Evolutionary conservation across 768 basidiomycete species (phyloP), one percentile per base, ranked within the genome.

Genomic region (Lanmaoa rubissima): DNA sequence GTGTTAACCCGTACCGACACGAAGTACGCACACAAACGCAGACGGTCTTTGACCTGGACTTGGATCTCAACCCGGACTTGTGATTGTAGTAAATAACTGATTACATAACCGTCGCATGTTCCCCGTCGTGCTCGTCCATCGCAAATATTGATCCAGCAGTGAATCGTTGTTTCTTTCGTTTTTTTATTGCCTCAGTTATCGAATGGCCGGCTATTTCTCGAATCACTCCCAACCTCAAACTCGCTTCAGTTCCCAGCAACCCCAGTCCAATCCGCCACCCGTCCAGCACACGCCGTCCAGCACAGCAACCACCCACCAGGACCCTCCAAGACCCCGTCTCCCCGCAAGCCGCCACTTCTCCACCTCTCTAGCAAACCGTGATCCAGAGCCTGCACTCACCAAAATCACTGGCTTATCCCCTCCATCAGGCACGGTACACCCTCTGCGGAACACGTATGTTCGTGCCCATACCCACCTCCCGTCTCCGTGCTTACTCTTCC

Each of bases 371-470:
- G 63, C 82, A 13, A 78, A 77, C 51, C 70, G 63, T 17, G 69
- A 70, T 26, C 57, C 60, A 11, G 69, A 70, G 51, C 69, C 69
- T 31, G 70, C 50, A 65, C 76, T 45, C 74, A 76, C 49, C 74
- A 86, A 61, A 79, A 78, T 56, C 64, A 39, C 73, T 8, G 58
- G 67, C 5, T 38, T 45, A 12, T 54, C 54, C 16, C 65, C 70
- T 11, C 48, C 53, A 11, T 62, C 73, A 54, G 65, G 60, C 41
- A 72, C 74, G 40, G 83, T 88, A 3, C 90, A 91, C 74, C 90
- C 90, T 53, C 79, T 92, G 61, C 79, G 87, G 80, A 88, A 88
- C 78, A 92, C 90, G 90, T 92, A 88, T 85, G 89, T 88, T 85
- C 61, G 61, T 64, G 59, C 59, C 58, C 66, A 51, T 59, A 55